Base-by-base conservation (phyloP, 495 filamentous ascomycete species). In the Penicillium bovifimosum region DNA sequence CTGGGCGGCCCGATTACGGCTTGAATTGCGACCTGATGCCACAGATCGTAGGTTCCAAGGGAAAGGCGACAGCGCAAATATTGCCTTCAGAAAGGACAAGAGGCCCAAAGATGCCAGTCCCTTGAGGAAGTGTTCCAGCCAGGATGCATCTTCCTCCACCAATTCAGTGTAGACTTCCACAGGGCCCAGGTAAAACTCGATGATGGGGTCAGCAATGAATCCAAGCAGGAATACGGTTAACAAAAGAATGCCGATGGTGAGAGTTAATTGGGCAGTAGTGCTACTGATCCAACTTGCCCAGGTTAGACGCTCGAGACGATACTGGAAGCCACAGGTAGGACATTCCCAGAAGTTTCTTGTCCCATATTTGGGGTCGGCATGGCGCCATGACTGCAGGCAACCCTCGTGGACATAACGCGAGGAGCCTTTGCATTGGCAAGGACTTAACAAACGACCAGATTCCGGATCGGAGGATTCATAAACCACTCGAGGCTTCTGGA, bases 371-470 rank as follows among this genome's bases (percentile, higher is more conserved):
- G 87, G 86, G 62, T 91, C 83, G 9, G 86, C 76, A 44, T 85
- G 76, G 52, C 93, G 85, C 93, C 93, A 97, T 28, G 77, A 71
- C 63, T 91, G 85, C 16, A 98, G 76, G 66, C 93, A 98, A n/a
- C 83, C 87, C 65, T 96, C 88, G 67, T 98, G 93, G 31, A 97
- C 91, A 74, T 95, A 96, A 70, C 86, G 86, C 51, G 91, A 88
- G 11, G 86, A 88, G 47, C 93, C 93, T 71, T 87, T 92, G 75
- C 93, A 98, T 68, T 84, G 83, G 76, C 93, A 98, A 5, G 93
- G 93, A 26, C 88, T 85, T 42, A 98, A 77, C n/a, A 98, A 74
- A 5, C 90, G 85, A 34, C 90, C 91, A 31, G 80, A 72, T 50
- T 86, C 80, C n/a, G 84, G 81, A 51, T 76, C 88, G 43, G 80